Base-by-base conservation (phyloP, 345 rosid species). In the Cardiospermum halicacabum region DNA sequence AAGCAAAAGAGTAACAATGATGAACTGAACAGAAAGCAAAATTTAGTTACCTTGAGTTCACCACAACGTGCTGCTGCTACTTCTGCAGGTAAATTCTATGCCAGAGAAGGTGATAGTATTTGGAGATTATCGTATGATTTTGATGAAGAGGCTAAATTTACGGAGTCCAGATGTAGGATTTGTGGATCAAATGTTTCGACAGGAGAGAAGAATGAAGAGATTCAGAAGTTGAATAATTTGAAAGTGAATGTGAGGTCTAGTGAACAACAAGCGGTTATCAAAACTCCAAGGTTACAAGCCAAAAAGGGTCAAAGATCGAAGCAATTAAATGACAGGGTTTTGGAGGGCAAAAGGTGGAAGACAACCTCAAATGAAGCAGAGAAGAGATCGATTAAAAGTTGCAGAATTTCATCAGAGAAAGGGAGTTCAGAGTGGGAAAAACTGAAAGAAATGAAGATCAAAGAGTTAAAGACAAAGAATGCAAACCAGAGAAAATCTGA, bases 401-500 rank as follows among this genome's bases (percentile, higher is more conserved):
- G 18, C 13, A 30, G 37, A 48, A 9, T 51, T 57, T 56, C 66
- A 9, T 65, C 19, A 43, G 62, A 77, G 58, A 65, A 68, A 36
- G 50, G 70, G 30, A 39, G 70, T 67, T 65, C 61, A 1, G 72
- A 64, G 40, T 72, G 80, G 84, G 68, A 65, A 59, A 76, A 70
- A 49, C 71, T 66, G 74, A 82, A 82, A 74, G 74, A 72, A 68
- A 75, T 50, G 60, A 85, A 86, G 71, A 19, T 67, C n/a, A 72
- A 79, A 65, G 82, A 74, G 71, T 40, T 77, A 39, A 84, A 71
- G 76, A 65, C 69, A 59, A 83, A 69, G 74, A 76, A 65, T 21
- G 88, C 78, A 63, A 76, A 74, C 67, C 87, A 75, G 74, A 86
- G 98, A 70, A 93, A 84, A 74, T 85, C 94, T 71, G 19, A 34